A percentile compares a stretch with the other conserved stretches of the same genome.
These are phyloP conservation scores for Saksenaea vasiformis DNA, from an alignment of 371 early-diverging fungal genomes.

Conservation along the genomic window DNA sequence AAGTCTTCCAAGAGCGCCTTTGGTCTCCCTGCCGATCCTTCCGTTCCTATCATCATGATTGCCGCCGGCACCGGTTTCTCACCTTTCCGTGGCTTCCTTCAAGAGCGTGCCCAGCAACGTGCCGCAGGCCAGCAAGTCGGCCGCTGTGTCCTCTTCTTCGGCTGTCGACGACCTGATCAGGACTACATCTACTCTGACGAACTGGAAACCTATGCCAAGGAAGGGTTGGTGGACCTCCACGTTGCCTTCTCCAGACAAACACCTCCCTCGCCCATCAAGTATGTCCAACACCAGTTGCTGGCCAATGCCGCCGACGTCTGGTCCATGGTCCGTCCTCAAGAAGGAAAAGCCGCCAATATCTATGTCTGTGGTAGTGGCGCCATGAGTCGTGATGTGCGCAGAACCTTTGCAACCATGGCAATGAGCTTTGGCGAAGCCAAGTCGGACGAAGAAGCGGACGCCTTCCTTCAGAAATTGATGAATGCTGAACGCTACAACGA, in stretches of 20 bases:
- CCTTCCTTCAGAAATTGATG: slow-evolving; percentile 8
- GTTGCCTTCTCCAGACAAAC: slow-evolving; percentile 68
- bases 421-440: slow-evolving; percentile 14
- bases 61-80: slow-evolving; percentile 78
- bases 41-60: slow-evolving; percentile 48
- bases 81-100: slow-evolving; percentile 78
- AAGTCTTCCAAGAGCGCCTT: slow-evolving; percentile 28
- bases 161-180: slow-evolving; percentile 62
- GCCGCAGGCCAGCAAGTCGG: slow-evolving; percentile 7
- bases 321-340: neutral
- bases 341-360: slow-evolving; percentile 9
- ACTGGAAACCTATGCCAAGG: slow-evolving; percentile 45
- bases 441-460: slow-evolving; percentile 16
- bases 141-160: slow-evolving; percentile 64
- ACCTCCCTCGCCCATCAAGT: slow-evolving; percentile 11
- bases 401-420: slow-evolving; percentile 17
- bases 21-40: slow-evolving; percentile 22
- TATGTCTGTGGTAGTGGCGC: slow-evolving; percentile 23
- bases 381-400: slow-evolving; percentile 23
- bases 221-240: slow-evolving; percentile 52
- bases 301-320: slow-evolving; percentile 18
- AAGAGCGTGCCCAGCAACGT: slow-evolving; percentile 16
- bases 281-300: slow-evolving; percentile 27
- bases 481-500: slow-evolving; percentile 22
- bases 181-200: slow-evolving; percentile 74